Percentiles rank a stretch among this genome's conserved stretches.
These are phyloP conservation scores for Penicillium longicatenatum DNA, from an alignment of 495 filamentous ascomycete genomes.

Conservation along the genomic window DNA sequence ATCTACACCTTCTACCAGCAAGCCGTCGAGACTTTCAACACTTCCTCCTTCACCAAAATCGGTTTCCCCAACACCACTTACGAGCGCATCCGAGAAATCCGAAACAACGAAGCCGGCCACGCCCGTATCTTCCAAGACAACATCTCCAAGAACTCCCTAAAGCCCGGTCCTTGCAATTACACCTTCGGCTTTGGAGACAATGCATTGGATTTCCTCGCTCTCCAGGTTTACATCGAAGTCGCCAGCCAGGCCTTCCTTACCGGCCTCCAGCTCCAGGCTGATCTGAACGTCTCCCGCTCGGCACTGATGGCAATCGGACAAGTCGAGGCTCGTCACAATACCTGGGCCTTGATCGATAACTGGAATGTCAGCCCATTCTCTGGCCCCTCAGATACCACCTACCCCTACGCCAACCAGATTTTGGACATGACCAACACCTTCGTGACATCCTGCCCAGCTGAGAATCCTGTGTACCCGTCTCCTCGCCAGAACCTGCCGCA, in stretches of 20 bases:
- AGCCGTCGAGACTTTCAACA: slow-evolving; percentile 49
- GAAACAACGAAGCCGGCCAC: slow-evolving; percentile 60
- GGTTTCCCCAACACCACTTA: slow-evolving; percentile 50
- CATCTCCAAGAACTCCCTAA: slow-evolving; percentile 53
- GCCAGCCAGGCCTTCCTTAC: slow-evolving; percentile 58
- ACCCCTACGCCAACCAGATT: slow-evolving; percentile 57
- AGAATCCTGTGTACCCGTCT: slow-evolving; percentile 51
- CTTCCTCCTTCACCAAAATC: slow-evolving; percentile 37
- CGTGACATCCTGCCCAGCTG: slow-evolving; percentile 48
- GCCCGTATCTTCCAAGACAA: slow-evolving; percentile 56
- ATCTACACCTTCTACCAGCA: slow-evolving; percentile 58
- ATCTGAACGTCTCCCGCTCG: slow-evolving; percentile 34
- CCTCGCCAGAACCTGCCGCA: slow-evolving; percentile 47
- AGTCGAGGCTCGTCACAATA: slow-evolving; percentile 51
- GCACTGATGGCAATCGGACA: slow-evolving; percentile 52
- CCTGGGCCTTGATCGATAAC: slow-evolving; percentile 54
- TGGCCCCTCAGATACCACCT: slow-evolving; percentile 51
- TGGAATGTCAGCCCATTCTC: slow-evolving; percentile 52
- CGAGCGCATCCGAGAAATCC: slow-evolving; percentile 53
- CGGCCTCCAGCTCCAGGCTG: slow-evolving; percentile 49
- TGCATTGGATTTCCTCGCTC: slow-evolving; percentile 42
- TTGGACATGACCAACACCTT: slow-evolving; percentile 52
- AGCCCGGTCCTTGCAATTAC: slow-evolving; percentile 55
- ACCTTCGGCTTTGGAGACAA: slow-evolving; percentile 38
- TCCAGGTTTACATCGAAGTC: slow-evolving; percentile 52